Percentiles rank a stretch among this genome's conserved stretches.
Evolutionary conservation across 441 rosid genomes (phyloP).

Genomic region (Sinapis alba): DNA sequence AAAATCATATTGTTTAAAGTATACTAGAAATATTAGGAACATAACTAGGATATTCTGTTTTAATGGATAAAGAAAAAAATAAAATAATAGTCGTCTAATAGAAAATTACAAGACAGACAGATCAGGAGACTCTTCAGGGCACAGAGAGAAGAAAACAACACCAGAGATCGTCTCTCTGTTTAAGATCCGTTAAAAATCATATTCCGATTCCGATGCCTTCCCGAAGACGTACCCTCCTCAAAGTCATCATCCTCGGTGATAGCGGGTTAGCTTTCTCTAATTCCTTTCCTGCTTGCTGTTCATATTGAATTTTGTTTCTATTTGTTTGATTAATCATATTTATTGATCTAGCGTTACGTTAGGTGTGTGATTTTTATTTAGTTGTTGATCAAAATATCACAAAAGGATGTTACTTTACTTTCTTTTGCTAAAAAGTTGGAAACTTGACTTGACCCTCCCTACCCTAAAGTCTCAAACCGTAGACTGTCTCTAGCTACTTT

Average conservation of each 20-base stretch:
- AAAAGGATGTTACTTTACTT: background rate
- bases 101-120: constrained; percentile 39
- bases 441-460: background rate
- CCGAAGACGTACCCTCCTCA: constrained; percentile 72
- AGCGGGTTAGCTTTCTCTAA: constrained; percentile 54
- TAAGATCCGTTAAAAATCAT: constrained; percentile 20
- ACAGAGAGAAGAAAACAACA: background rate
- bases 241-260: constrained; percentile 90
- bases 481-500: background rate
- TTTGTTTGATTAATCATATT: too few relatives aligned
- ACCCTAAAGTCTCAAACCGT: background rate
- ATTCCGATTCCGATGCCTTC: constrained; percentile 55
- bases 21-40: background rate
- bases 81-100: constrained; percentile 21
- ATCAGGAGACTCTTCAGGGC: constrained; percentile 12
- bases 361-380: background rate
- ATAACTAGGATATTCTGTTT: background rate
- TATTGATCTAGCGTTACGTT: too few relatives aligned
- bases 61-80: background rate
- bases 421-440: background rate
- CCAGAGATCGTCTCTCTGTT: constrained; percentile 8
- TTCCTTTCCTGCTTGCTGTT: too few relatives aligned
- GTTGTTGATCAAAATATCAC: constrained; percentile 3
- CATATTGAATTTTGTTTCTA: too few relatives aligned
- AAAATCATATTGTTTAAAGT: too few relatives aligned